Evolutionary conservation across 164 flowering plant species (phyloP), one percentile per base, ranked within the genome.

Genomic region (Cinnamomum chago): DNA sequence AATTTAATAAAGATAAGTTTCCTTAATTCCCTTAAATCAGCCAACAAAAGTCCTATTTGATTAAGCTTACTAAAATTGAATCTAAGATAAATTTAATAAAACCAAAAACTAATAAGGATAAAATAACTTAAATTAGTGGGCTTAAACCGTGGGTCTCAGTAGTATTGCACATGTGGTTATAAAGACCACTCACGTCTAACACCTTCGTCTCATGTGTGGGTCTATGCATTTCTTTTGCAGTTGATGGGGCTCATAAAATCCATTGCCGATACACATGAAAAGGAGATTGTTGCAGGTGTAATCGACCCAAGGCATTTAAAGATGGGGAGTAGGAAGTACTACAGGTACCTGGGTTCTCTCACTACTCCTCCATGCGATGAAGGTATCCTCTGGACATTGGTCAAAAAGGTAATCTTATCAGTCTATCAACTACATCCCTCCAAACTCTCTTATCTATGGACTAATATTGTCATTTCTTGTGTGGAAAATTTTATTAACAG

Each of bases 311-410:
- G 47, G 47, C 13, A 68, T 20, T 68, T 85, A 18, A 80, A 75
- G 51, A 70, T 81, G 4, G 82, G 82, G 0, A 75, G 83, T 50
- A 75, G 78, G 50, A 81, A 81, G 18, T 86, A 85, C 60, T 85
- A 83, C 74, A 81, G 86, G 78, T 86, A 86, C 80, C 73, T 79
- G 47, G 86, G 87, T 15, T 86, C 89, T 24, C 77, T 78, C 20
- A 78, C 80, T 10, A 51, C 50, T 58, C 75, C 91, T 76, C 91
- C 93, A 28, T 89, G 93, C 76, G 81, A 84, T 30, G 76, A 87
- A 77, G 75, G 79, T 67, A 86, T 88, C 20, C 11, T 75, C 2
- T 90, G 94, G 94, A 84, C 86, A 17, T 81, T 90, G 7, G 70
- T 84, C 3, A 73, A 58, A 72, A 81, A 86, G 89, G 92, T 89